Conservation (phyloP, 2,329 filamentous ascomycete genomes). For the Aspergillus sp. region DNA sequence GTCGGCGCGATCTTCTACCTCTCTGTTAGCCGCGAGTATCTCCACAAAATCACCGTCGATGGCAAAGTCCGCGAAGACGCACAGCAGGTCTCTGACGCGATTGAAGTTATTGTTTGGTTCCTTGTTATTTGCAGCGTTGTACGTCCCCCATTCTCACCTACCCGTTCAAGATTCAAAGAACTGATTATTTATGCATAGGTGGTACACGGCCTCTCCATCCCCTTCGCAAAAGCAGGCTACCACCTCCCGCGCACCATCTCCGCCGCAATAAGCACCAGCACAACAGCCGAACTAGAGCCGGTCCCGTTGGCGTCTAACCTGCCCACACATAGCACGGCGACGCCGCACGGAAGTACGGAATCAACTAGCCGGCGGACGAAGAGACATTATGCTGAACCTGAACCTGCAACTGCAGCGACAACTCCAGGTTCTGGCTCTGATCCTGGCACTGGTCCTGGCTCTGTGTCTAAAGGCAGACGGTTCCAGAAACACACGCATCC, state of each 20-base stretch:
- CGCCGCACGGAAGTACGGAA: slow-evolving; percentile 20
- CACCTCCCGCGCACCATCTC: slow-evolving; percentile 48
- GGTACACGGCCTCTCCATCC: slow-evolving; percentile 80
- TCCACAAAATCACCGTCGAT: slow-evolving; percentile 58
- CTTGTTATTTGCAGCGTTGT: slow-evolving; percentile 79
- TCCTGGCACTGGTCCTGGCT: background rate
- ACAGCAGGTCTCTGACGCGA: slow-evolving; percentile 61
- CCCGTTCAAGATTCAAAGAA: background rate
- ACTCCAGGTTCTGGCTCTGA: background rate
- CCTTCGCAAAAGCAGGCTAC: slow-evolving; percentile 56
- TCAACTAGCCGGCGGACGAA: slow-evolving; percentile 24
- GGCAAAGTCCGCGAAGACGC: slow-evolving; percentile 66
- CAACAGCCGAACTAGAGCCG: slow-evolving; percentile 28
- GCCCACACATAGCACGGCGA: slow-evolving; percentile 34
- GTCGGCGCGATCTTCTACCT: slow-evolving; percentile 90
- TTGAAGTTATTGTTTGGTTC: slow-evolving; percentile 81
- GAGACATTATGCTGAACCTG: slow-evolving; percentile 19
- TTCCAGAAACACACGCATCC: background rate
- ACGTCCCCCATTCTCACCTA: slow-evolving; percentile 15
- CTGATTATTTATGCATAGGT: slow-evolving; percentile 47
- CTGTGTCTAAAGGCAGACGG: no score
- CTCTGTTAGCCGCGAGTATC: slow-evolving; percentile 75
- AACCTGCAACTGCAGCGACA: no score
- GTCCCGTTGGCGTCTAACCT: slow-evolving; percentile 27
- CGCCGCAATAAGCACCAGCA: slow-evolving; percentile 42